Evolutionary conservation across 306 rosid genomes (phyloP).

Genomic region (Prunus padus): DNA sequence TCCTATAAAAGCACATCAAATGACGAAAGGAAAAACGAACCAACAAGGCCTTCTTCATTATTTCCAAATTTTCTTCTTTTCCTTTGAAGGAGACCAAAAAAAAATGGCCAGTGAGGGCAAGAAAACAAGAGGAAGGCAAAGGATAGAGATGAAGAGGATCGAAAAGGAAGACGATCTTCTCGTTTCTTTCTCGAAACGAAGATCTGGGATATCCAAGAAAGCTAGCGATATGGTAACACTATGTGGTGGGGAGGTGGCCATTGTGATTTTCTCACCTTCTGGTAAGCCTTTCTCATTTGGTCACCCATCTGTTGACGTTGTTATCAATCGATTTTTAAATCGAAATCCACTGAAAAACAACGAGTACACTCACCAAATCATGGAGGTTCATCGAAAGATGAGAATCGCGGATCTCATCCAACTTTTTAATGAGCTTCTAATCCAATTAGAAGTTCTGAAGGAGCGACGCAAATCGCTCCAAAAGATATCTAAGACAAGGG

Average conservation of each 20-base stretch:
- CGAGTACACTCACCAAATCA: slow-evolving; percentile 8
- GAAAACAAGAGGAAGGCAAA: slow-evolving; percentile 38
- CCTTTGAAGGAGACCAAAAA: background rate
- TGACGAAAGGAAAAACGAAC: background rate
- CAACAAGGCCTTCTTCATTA: background rate
- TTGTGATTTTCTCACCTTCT: slow-evolving; percentile 33
- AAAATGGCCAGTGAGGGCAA: slow-evolving; percentile 11
- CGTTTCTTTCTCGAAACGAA: slow-evolving; percentile 34
- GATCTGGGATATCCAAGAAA: slow-evolving; percentile 35
- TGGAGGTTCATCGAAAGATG: slow-evolving; percentile 20
- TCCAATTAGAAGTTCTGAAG: slow-evolving; percentile 16
- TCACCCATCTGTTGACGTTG: slow-evolving; percentile 26
- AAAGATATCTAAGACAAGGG: slow-evolving; percentile 1
- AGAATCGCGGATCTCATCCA: slow-evolving; percentile 26
- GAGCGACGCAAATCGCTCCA: slow-evolving; percentile 12
- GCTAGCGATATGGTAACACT: slow-evolving; percentile 30
- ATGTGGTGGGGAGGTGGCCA: slow-evolving; percentile 37
- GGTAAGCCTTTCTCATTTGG: slow-evolving; percentile 41
- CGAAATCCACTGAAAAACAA: background rate
- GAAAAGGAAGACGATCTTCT: slow-evolving; percentile 32
- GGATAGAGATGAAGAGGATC: slow-evolving; percentile 40
- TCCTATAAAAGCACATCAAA: background rate
- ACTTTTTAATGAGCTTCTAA: slow-evolving; percentile 14
- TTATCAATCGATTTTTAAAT: slow-evolving; percentile 10
- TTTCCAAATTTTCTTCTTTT: background rate